These are phyloP conservation scores for Mycena belliarum DNA, from an alignment of 768 basidiomycete species.

Conservation along the genomic window DNA sequence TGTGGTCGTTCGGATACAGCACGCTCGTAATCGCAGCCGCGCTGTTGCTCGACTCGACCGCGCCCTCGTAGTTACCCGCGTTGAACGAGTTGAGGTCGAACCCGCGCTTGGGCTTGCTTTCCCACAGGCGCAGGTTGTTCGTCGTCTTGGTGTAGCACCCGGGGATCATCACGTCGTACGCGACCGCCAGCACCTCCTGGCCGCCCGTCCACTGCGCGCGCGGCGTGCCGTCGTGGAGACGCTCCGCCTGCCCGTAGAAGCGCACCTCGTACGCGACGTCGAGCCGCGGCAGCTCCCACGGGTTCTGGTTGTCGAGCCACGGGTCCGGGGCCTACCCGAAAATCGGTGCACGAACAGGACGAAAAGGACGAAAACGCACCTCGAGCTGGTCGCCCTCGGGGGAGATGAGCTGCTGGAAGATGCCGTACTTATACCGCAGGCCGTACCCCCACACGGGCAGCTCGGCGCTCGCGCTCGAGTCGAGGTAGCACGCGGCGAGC, in stretches of 20 bases:
- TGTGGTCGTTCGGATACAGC: slow-evolving; percentile 94
- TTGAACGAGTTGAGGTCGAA: slow-evolving; percentile 97
- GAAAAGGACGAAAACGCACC: slow-evolving; percentile 27
- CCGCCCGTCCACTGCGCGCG: slow-evolving; percentile 83
- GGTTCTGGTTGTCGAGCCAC: slow-evolving; percentile 86
- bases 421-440: slow-evolving; percentile 89
- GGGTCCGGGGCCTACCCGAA: slow-evolving; percentile 91
- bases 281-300: slow-evolving; percentile 85
- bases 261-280: slow-evolving; percentile 86
- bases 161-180: slow-evolving; percentile 94
- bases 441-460: slow-evolving; percentile 97
- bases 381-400: slow-evolving; percentile 83
- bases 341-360: not conserved
- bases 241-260: slow-evolving; percentile 85
- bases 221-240: slow-evolving; percentile 56
- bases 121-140: slow-evolving; percentile 88
- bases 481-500: slow-evolving; percentile 95
- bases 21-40: slow-evolving; percentile 95
- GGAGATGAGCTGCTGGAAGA: slow-evolving; percentile 92
- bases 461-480: slow-evolving; percentile 76
- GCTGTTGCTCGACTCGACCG: slow-evolving; percentile 84
- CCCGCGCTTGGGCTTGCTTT: slow-evolving; percentile 82
- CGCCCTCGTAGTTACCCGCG: slow-evolving; percentile 90
- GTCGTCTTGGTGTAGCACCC: slow-evolving; percentile 82
- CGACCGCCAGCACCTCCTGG: slow-evolving; percentile 90